A percentile compares a stretch with the other conserved stretches of the same genome.
phyloP scores from a whole-genome alignment of 1,139 yeast genomes.

The Blastobotrys apis region DNA sequence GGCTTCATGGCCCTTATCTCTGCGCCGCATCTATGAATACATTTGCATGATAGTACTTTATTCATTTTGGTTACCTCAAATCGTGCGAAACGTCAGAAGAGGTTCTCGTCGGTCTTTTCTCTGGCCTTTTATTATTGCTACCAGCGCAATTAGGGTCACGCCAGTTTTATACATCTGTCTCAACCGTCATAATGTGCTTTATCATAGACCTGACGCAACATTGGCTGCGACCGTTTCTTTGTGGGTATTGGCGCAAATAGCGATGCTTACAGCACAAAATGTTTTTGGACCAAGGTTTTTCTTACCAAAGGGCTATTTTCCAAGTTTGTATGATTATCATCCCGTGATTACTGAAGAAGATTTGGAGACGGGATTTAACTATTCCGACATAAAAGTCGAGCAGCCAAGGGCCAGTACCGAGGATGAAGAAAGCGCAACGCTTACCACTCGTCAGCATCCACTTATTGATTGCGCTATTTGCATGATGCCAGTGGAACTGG shows the following conservation, averaged over 20 bases:
- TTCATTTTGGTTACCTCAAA: conserved; percentile 91
- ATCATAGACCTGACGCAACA: conserved; percentile 53
- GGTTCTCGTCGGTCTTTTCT: conserved; percentile 62
- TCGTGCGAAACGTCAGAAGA: conserved; percentile 67
- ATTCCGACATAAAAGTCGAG: conserved; percentile 9
- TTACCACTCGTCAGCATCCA: conserved; percentile 33
- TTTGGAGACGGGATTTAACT: conserved; percentile 49
- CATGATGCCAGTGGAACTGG: conserved; percentile 69
- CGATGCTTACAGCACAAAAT: conserved; percentile 42
- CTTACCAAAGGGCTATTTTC: conserved; percentile 67
- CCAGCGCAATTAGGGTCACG: conserved; percentile 54
- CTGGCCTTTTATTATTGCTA: conserved; percentile 69
- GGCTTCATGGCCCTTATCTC: conserved; percentile 56
- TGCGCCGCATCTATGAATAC: conserved; percentile 58
- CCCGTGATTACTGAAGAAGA: conserved; percentile 58
- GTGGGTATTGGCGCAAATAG: conserved; percentile 15
- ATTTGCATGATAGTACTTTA: conserved; percentile 48
- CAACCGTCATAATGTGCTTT: conserved; percentile 40
- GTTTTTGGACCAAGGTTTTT: conserved; percentile 77
- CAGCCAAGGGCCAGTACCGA: conserved; percentile 15
- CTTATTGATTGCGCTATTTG: conserved; percentile 80
- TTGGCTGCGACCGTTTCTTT: conserved; percentile 43
- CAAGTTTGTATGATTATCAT: conserved; percentile 79
- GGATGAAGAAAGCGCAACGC: conserved; percentile 1
- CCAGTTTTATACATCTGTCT: conserved; percentile 65